Evolutionary conservation across 225 moss, liverwort and hornwort species (phyloP), one percentile per base, ranked within the genome.

Genomic region (Marchantia paleacea): DNA sequence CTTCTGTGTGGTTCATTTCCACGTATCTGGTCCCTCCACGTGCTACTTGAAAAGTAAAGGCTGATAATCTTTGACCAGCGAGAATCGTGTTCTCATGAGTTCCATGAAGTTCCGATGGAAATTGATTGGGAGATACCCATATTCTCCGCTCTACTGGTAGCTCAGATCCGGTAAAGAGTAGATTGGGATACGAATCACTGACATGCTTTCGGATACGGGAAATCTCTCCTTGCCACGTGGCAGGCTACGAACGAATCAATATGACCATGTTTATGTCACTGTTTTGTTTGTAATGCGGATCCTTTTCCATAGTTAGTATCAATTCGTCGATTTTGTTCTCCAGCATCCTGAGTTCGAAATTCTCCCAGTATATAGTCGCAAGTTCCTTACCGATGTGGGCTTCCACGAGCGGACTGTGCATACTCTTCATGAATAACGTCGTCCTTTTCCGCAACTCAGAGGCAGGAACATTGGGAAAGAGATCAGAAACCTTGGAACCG

Each of bases 301-400:
- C 50, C 47, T 31, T 71, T 48, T 71, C 71, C 20, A 71, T 47
- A 20, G 18, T 71, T 71, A 50, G 47, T 9, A 71, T 48, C 71
- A 50, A 10, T 48, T 71, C 71, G 20, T 50, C 71, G 19, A 71
- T 71, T 10, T 50, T 71, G 20, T 50, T 71, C 49, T 48, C 71
- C 71, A 50, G 8, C 71, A 71, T 48, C 49, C 50, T 49, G 16
- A 71, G 19, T 50, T 71, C 71, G 47, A 71, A 18, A 22, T 71
- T 48, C 20, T 71, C 22, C 71, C 71, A 71, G 49, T 48, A 71
- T 6, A 71, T 10, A 50, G 20, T 7, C 4, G 71, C 71, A 48
- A 71, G 71, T 50, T 71, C 71, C 71, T 48, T 71, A 30, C 71
- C 71, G 20, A 71, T 71, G 39, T 71, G 71, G 22, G 71, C 71